Conservation (phyloP, 768 basidiomycete species). For the Leccinum uliginosum region DNA sequence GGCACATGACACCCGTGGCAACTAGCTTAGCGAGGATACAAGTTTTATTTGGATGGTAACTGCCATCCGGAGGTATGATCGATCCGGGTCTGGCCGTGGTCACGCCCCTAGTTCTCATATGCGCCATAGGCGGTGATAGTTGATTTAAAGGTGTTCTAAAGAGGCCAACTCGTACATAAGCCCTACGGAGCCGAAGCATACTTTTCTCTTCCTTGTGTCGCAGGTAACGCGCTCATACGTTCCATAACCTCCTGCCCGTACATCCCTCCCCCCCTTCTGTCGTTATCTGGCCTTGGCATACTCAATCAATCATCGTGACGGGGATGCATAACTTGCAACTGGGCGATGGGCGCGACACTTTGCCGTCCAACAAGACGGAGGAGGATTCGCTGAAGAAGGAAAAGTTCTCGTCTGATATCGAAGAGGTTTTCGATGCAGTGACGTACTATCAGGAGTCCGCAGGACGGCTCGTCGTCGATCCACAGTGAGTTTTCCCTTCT, state of each 20-base stretch:
- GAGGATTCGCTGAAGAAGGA: constrained; percentile 4
- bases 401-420: background rate
- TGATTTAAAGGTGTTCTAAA: background rate
- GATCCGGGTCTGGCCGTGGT: too few relatives aligned
- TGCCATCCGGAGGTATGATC: background rate
- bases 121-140: background rate
- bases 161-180: background rate
- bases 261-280: background rate
- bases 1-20: background rate
- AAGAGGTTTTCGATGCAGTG: constrained; percentile 30
- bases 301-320: background rate
- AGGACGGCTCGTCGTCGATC: constrained; percentile 60
- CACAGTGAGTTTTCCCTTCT: constrained; percentile 39
- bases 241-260: background rate
- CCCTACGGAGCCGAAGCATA: background rate
- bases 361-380: background rate
- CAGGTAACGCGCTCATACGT: background rate
- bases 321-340: background rate
- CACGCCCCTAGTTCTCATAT: background rate
- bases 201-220: background rate
- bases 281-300: background rate
- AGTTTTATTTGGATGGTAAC: background rate
- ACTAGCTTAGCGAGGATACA: background rate
- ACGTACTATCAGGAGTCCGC: constrained; percentile 51
- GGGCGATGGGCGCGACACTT: background rate